Percentiles rank a stretch among this genome's conserved stretches.
phyloP scores from a whole-genome alignment of 768 basidiomycete genomes.

The Leccinellum albellum region DNA sequence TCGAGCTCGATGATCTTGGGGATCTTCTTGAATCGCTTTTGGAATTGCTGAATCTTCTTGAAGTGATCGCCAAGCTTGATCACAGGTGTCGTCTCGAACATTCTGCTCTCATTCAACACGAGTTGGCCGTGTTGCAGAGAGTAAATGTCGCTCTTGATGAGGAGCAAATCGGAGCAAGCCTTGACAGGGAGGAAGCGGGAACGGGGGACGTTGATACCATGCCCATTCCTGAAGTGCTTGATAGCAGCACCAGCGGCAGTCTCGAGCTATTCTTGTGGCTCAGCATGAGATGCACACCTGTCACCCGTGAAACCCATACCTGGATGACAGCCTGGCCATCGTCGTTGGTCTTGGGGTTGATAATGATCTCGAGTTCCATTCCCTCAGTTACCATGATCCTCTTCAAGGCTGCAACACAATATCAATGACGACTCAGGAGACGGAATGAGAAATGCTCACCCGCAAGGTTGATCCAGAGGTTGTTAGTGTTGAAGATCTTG shows the following conservation, averaged over 20 bases:
- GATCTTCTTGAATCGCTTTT: slow-evolving; percentile 74
- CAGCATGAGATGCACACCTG: neutral
- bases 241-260: slow-evolving; percentile 75
- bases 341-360: slow-evolving; percentile 68
- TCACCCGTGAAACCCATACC: slow-evolving; percentile 24
- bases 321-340: slow-evolving; percentile 70
- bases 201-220: slow-evolving; percentile 72
- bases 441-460: slow-evolving; percentile 24
- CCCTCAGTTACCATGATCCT: slow-evolving; percentile 63
- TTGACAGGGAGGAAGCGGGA: slow-evolving; percentile 67
- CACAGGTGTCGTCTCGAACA: slow-evolving; percentile 64
- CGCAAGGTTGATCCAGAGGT: slow-evolving; percentile 54
- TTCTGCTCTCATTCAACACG: slow-evolving; percentile 53
- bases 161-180: slow-evolving; percentile 58
- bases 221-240: slow-evolving; percentile 64
- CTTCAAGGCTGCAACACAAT: slow-evolving; percentile 52
- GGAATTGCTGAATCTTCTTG: slow-evolving; percentile 70
- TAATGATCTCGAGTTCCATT: slow-evolving; percentile 78
- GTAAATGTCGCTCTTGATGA: slow-evolving; percentile 70
- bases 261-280: slow-evolving; percentile 45
- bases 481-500: slow-evolving; percentile 79
- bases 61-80: slow-evolving; percentile 77
- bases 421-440: neutral
- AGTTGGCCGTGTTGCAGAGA: slow-evolving; percentile 65
- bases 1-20: slow-evolving; percentile 71